Base-by-base conservation (phyloP, 164 flowering plant genomes). In the Berberis vulgaris region DNA sequence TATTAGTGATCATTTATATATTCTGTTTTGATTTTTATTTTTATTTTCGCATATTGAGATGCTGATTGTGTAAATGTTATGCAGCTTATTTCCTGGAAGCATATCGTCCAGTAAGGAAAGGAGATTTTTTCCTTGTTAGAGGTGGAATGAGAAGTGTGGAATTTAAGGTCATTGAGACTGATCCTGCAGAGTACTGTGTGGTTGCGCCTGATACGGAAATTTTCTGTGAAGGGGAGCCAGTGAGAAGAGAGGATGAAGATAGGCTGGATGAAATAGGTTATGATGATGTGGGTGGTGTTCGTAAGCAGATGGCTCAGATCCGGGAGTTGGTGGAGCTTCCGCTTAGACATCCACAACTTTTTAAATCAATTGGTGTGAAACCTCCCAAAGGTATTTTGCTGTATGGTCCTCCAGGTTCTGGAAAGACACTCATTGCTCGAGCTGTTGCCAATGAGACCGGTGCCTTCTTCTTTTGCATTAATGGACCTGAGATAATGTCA, bases 231-330 rank as follows among this genome's bases (percentile, higher is more conserved):
- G 96, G 96, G 49, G 94, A 86, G 65, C 96, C 91, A 40, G 82
- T 89, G 38, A 81, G 74, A 70, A 80, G 94, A 77, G 94, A 87
- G 74, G 94, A 89, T 76, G 96, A 89, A 61, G 81, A 87, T 55
- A 72, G 94, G 61, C 69, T 87, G 62, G 94, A 87, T 78, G 96
- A 89, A 60, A 80, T 89, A 60, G 96, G 96, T 56, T 89, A 89
- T 78, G 96, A 89, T 76, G 96, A 89, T 82, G 96, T 89, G 54
- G 96, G 96, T 82, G 96, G 96, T n/a, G 96, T 89, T 10, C 76
- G 96, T 50, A 89, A 89, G 66, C 96, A 89, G 78, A 89, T 89
- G 96, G 96, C 93, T 62, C 93, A 86, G 78, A 89, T 89, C 69
- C 73, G 96, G 10, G 96, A 89, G 67, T 65, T 86, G 39, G 96